Evolutionary conservation across 106 monocot genomes (phyloP), one percentile per base, ranked within the genome.

Genomic region (Phalaenopsis equestris): DNA sequence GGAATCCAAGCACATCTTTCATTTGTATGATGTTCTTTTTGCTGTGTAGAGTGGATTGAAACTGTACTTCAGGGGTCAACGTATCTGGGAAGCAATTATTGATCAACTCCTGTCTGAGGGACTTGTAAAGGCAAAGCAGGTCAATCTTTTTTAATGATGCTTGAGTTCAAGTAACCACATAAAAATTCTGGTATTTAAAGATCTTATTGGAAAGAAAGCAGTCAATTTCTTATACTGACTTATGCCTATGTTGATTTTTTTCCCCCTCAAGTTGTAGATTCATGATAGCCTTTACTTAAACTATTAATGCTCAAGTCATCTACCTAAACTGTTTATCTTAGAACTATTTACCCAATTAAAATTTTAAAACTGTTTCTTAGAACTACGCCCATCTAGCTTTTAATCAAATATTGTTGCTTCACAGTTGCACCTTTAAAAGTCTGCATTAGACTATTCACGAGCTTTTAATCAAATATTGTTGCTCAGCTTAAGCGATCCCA

Each of bases 71-170:
- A 90, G 92, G 87, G 98, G 98, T 61, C 87, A 88, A 72, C 82
- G 79, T 68, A 88, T 98, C 79, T 94, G 94, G 98, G 82, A 94
- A 86, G 92, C 87, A 82, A 58, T 88, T 52, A 91, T 98, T 89
- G 77, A 79, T 80, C 92, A 92, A 55, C 98, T 98, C 41, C 75
- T 91, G 67, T 57, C 72, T 3, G 79, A 84, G 70, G 98, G 94
- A 84, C 87, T 98, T 55, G 81, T 73, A 77, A 84, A 86, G 80
- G 94, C 98, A 80, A 94, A 89, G 77, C 85, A 91, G 92, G 98
- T 98, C 58, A 77, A 80, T 75, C 72, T 64, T 85, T 84, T 65
- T 15, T 39, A 78, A 7, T 79, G 48, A 16, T 70, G 42, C 77
- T 36, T 76, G 39, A 46, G 7, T 70, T 70, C 39, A 39, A 14